Evolutionary conservation across 208 protist species (phyloP).

Genomic region (Leishmania major): DNA sequence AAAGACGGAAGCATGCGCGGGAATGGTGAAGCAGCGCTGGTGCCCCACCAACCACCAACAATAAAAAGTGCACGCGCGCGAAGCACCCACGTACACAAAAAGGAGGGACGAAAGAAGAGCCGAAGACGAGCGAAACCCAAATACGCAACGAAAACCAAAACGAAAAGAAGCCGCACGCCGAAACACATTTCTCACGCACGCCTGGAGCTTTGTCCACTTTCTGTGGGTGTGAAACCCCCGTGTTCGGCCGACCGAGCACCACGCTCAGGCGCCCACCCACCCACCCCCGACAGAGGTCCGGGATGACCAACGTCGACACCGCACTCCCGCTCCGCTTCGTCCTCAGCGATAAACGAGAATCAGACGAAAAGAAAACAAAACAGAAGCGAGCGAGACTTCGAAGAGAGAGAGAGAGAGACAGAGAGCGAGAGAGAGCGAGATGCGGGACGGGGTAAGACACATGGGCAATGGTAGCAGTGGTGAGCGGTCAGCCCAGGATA

Average conservation of each 20-base stretch:
- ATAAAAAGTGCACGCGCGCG: background rate
- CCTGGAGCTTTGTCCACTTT: background rate
- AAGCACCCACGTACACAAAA: background rate
- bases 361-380: background rate
- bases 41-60: background rate
- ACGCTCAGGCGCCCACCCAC: background rate
- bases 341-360: background rate
- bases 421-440: background rate
- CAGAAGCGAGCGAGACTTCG: background rate
- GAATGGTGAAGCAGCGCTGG: background rate
- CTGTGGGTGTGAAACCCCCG: too few species aligned
- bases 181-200: constrained; percentile 11
- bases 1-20: background rate
- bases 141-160: background rate
- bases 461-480: background rate
- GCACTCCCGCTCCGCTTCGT: background rate
- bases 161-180: constrained; percentile 7
- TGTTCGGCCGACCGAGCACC: background rate
- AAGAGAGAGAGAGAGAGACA: background rate
- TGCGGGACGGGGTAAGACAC: background rate
- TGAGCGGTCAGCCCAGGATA: background rate
- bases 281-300: too few species aligned
- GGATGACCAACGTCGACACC: background rate
- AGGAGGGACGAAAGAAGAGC: background rate
- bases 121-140: background rate